A percentile compares a stretch with the other conserved stretches of the same genome.
Conservation (phyloP, 176 grass and related monocot species). For the Hordeum marinum region DNA sequence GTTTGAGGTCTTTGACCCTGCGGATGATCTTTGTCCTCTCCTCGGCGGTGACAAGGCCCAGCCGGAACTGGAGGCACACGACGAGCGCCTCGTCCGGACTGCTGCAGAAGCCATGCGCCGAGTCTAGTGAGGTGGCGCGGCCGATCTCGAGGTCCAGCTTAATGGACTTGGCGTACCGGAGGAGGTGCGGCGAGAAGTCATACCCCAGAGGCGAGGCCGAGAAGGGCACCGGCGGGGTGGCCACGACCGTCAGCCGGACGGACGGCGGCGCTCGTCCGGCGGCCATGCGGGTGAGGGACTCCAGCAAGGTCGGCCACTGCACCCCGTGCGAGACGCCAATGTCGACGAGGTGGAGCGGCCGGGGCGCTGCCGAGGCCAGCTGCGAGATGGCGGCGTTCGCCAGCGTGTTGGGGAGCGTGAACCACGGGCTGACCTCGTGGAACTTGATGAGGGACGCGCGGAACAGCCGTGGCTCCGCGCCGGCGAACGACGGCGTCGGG, state of each 20-base stretch:
- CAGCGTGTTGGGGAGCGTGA: slow-evolving; percentile 76
- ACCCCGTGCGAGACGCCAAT: slow-evolving; percentile 92
- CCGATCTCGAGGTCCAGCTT: slow-evolving; percentile 61
- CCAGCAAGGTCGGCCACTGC: slow-evolving; percentile 97
- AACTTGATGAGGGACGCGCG: slow-evolving; percentile 80
- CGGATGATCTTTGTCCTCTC: slow-evolving; percentile 44
- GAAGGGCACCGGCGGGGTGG: slow-evolving; percentile 43
- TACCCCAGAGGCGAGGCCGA: slow-evolving; percentile 51
- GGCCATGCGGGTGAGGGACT: slow-evolving; percentile 59
- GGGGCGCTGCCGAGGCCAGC: background rate
- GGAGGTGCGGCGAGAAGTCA: slow-evolving; percentile 76
- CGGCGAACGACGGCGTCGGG: slow-evolving; percentile 33
- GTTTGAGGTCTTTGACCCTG: slow-evolving; percentile 48
- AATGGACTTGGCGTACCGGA: slow-evolving; percentile 88
- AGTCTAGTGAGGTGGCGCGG: slow-evolving; percentile 14
- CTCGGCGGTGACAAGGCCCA: slow-evolving; percentile 28
- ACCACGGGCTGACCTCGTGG: slow-evolving; percentile 96
- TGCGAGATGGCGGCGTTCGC: slow-evolving; percentile 78
- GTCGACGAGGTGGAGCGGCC: slow-evolving; percentile 71
- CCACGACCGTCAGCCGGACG: slow-evolving; percentile 55
- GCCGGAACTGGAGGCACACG: slow-evolving; percentile 78
- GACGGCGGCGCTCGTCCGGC: slow-evolving; percentile 37
- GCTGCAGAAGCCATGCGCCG: background rate
- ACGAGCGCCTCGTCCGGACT: slow-evolving; percentile 46
- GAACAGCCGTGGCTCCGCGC: slow-evolving; percentile 61